A percentile compares a stretch with the other conserved stretches of the same genome.
Evolutionary conservation across 805 yeast species (phyloP).

Genomic region (Wickerhamomyces sydowiorum): DNA sequence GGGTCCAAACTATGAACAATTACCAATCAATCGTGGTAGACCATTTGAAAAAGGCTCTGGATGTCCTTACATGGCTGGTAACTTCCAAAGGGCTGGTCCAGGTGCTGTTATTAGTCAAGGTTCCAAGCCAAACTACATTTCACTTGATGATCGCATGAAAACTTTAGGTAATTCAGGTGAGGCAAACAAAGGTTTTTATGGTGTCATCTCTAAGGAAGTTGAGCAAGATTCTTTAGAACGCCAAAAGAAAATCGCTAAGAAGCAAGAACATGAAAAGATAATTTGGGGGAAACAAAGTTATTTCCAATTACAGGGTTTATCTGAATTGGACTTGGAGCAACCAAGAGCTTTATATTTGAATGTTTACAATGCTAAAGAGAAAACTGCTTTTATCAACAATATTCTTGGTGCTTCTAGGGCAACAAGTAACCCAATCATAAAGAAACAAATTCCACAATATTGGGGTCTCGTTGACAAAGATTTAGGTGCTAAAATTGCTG

Average conservation of each 20-base stretch:
- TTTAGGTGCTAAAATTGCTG: slow-evolving; percentile 35
- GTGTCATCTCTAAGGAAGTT: slow-evolving; percentile 26
- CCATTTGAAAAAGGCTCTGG: slow-evolving; percentile 22
- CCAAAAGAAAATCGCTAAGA: slow-evolving; percentile 23
- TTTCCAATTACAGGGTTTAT: slow-evolving; percentile 33
- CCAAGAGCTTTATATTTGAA: slow-evolving; percentile 37
- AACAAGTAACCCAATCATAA: slow-evolving; percentile 25
- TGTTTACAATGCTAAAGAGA: slow-evolving; percentile 29
- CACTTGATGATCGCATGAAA: slow-evolving; percentile 30
- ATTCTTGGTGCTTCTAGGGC: slow-evolving; percentile 34
- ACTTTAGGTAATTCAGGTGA: slow-evolving; percentile 13
- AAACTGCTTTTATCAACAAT: slow-evolving; percentile 29
- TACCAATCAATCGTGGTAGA: slow-evolving; percentile 53
- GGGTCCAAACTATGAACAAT: slow-evolving; percentile 61
- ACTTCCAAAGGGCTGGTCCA: slow-evolving; percentile 58
- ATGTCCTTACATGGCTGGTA: slow-evolving; percentile 46
- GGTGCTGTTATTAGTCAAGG: slow-evolving; percentile 45
- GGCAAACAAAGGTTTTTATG: slow-evolving; percentile 24
- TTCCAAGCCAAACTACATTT: slow-evolving; percentile 44
- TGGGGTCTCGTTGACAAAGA: slow-evolving; percentile 37
- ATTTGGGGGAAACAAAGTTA: slow-evolving; percentile 31
- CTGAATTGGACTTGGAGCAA: slow-evolving; percentile 41
- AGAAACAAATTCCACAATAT: slow-evolving; percentile 33
- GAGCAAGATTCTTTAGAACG: slow-evolving; percentile 22
- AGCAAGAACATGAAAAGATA: slow-evolving; percentile 29